Base-by-base conservation (phyloP, 1,284 basidiomycete genomes). In the Trichosporon sp. region DNA sequence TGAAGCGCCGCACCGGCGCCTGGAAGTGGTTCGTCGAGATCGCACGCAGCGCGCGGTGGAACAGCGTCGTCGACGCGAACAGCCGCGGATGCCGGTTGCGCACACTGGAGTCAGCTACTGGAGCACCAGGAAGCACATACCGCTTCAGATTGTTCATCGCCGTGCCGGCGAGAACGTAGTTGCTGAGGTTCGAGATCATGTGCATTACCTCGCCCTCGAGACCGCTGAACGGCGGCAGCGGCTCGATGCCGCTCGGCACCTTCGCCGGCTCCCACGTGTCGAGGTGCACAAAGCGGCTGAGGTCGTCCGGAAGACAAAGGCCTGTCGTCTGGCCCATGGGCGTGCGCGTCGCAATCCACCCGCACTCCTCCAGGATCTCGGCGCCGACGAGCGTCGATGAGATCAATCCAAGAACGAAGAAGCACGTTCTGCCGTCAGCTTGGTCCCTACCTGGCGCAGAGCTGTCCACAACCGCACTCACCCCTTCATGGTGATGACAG, bases 81-180 rank as follows among this genome's bases (percentile, higher is more conserved):
- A 91, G 87, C 4, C 77, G 73, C 0, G 83, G 83, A 60, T 88
- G 85, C 23, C 89, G 88, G 72, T 90, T 90, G 76, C 94, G 94
- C 84, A 96, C 88, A 75, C 92, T 94, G 76, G 65, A 21, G 67
- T 44, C 64, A 47, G 44, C 35, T 44, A 62, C 18, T 6, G 21
- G 44, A 31, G 29, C 69, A 32, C 31, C 2, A 27, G 3, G 67
- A 1, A 25, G 23, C 23, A 80, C 87, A 71, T 77, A 93, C 92
- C 88, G 89, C 35, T 92, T 90, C 47, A 98, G 85, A 29, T 91
- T 90, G 68, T 92, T 88, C 32, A 95, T 97, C 2, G 95, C 93
- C 25, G 91, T 88, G 74, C 95, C 95, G 3, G 95, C 95, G 67
- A 99, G 91, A 65, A 99, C 95, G 27, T 95, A 93, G 77, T 99